Conservation (phyloP, 495 filamentous ascomycete species). For the Aspergillus nidulans region DNA sequence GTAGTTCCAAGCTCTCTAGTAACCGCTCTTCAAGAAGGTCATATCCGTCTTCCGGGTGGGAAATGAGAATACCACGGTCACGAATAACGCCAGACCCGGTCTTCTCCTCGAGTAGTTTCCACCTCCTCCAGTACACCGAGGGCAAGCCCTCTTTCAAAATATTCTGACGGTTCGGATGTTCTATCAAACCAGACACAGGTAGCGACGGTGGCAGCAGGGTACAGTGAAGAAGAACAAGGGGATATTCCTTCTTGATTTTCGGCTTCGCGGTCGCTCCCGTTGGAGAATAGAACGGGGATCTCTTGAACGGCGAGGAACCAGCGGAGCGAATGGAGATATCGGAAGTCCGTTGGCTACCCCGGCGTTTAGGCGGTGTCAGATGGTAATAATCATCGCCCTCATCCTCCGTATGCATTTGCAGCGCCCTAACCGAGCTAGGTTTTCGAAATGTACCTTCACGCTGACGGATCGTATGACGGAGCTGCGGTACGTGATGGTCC, state of each 20-base stretch:
- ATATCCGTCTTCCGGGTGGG: conserved; percentile 86
- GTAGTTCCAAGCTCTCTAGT: conserved; percentile 80
- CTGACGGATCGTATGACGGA: conserved; percentile 29
- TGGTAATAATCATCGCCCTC: conserved; percentile 37
- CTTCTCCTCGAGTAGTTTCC: conserved; percentile 71
- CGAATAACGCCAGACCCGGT: conserved; percentile 65
- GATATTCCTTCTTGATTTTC: conserved; percentile 59
- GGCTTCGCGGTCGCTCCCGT: conserved; percentile 43
- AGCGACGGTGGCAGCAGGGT: conserved; percentile 71
- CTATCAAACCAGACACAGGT: conserved; percentile 56
- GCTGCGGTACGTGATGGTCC: conserved; percentile 22
- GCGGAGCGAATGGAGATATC: conserved; percentile 32
- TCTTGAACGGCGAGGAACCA: conserved; percentile 32
- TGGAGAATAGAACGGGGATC: conserved; percentile 44
- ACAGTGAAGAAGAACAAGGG: conserved; percentile 83
- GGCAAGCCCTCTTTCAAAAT: conserved; percentile 57
- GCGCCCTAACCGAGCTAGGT: conserved; percentile 68
- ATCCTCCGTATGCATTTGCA: conserved; percentile 66
- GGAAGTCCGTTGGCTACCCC: conserved; percentile 22
- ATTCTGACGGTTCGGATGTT: conserved; percentile 31
- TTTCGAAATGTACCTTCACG: conserved; percentile 57
- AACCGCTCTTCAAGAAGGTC: conserved; percentile 88
- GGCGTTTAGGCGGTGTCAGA: conserved; percentile 33
- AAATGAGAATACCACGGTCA: conserved; percentile 78
- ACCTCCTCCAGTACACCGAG: conserved; percentile 59